These are phyloP conservation scores for Neodidymelliopsis sp. DNA, from an alignment of 2,329 filamentous ascomycete species.

Conservation along the genomic window DNA sequence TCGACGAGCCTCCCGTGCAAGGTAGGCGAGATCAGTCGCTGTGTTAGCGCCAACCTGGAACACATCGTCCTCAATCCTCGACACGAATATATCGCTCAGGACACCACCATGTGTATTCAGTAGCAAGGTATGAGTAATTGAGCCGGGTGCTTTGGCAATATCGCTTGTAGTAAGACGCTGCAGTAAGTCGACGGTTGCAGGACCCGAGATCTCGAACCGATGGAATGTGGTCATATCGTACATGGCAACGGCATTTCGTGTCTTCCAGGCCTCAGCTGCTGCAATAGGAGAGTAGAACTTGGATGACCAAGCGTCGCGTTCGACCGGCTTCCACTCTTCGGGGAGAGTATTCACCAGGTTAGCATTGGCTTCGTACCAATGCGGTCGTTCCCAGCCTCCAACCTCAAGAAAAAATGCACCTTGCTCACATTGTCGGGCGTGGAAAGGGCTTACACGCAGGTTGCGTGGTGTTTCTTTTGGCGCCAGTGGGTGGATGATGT, in stretches of 20 bases:
- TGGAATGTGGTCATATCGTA: conserved; percentile 69
- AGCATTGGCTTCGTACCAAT: conserved; percentile 67
- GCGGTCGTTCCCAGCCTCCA: conserved; percentile 68
- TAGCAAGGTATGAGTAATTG: conserved; percentile 64
- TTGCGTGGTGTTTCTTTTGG: conserved; percentile 65
- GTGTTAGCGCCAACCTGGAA: conserved; percentile 67
- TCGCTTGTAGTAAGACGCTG: conserved; percentile 62
- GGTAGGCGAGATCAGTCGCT: conserved; percentile 62
- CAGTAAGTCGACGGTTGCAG: conserved; percentile 63
- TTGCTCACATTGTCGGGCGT: conserved; percentile 61
- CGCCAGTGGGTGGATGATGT: conserved; percentile 68
- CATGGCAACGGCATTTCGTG: conserved; percentile 67
- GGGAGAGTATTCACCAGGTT: conserved; percentile 61
- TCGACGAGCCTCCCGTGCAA: conserved; percentile 60
- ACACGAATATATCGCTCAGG: conserved; percentile 64
- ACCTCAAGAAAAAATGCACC: conserved; percentile 67
- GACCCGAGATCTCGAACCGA: conserved; percentile 65
- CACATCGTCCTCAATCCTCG: conserved; percentile 57
- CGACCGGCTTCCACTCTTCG: conserved; percentile 61
- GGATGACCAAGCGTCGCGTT: conserved; percentile 66
- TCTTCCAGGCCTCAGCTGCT: conserved; percentile 70
- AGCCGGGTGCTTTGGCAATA: conserved; percentile 57
- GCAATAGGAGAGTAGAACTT: conserved; percentile 65
- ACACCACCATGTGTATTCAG: conserved; percentile 63
- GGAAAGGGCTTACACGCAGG: conserved; percentile 66